Conservation (phyloP, 768 basidiomycete genomes). For the Candolleomyces aberdarensis region DNA sequence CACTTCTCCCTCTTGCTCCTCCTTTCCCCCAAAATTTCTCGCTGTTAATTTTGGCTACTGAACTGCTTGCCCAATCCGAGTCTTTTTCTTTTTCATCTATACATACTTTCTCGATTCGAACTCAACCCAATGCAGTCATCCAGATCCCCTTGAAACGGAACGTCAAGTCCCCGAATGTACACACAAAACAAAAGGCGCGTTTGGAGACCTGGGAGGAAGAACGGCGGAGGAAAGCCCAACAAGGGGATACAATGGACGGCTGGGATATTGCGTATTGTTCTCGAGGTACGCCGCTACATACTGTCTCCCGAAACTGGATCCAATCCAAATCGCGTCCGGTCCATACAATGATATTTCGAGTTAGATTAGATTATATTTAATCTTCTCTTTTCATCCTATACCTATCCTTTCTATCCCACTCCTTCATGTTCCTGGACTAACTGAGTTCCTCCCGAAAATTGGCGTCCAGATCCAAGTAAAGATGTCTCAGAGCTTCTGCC, state of each 20-base stretch:
- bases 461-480: too few relatives aligned
- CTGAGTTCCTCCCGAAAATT: too few relatives aligned
- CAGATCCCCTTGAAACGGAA: constrained; percentile 7
- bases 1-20: too few relatives aligned
- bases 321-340: not conserved
- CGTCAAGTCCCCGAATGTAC: not conserved
- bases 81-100: too few relatives aligned
- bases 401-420: too few relatives aligned
- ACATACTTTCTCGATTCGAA: not conserved
- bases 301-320: not conserved
- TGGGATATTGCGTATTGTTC: constrained; percentile 17
- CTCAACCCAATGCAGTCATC: not conserved
- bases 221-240: not conserved
- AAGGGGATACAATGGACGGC: not conserved
- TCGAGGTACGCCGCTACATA: not conserved
- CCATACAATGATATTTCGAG: not conserved
- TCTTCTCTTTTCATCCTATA: too few relatives aligned
- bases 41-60: too few relatives aligned
- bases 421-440: too few relatives aligned
- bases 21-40: too few relatives aligned
- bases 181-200: constrained; percentile 4
- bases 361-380: too few relatives aligned
- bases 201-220: constrained; percentile 4
- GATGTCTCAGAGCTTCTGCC: not conserved
- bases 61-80: too few relatives aligned